These are phyloP conservation scores for Erythrophleum ivorense DNA, from an alignment of 331 rosid species.

Conservation along the genomic window DNA sequence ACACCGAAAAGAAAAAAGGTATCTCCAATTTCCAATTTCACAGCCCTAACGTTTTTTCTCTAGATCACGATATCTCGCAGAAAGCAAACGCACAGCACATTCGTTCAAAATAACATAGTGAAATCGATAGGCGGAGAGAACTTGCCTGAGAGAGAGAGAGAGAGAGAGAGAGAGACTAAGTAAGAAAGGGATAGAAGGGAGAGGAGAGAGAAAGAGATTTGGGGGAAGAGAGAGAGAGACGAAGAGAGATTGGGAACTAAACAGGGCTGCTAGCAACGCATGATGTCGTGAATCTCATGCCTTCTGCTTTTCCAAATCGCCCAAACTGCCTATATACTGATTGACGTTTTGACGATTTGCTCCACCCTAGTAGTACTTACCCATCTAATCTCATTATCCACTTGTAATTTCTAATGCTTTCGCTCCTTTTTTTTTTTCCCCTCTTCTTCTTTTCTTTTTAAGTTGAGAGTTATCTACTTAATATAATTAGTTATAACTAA, in stretches of 20 bases:
- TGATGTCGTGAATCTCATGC: slow-evolving; percentile 28
- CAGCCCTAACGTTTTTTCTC: slow-evolving; percentile 34
- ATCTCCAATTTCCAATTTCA: slow-evolving; percentile 18
- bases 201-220: not conserved
- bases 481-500: too few relatives aligned
- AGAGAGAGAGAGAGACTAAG: not conserved
- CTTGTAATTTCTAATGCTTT: not conserved
- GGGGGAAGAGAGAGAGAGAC: not conserved
- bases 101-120: slow-evolving; percentile 11
- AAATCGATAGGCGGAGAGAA: slow-evolving; percentile 27
- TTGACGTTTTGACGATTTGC: not conserved
- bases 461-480: too few relatives aligned
- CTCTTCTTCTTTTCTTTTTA: too few relatives aligned
- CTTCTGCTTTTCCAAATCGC: not conserved
- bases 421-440: not conserved
- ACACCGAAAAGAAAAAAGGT: slow-evolving; percentile 8
- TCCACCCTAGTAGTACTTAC: not conserved
- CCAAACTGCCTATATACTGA: not conserved
- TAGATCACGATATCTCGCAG: slow-evolving; percentile 34
- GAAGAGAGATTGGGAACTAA: not conserved
- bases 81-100: slow-evolving; percentile 34
- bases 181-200: slow-evolving; percentile 35
- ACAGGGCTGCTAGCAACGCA: slow-evolving; percentile 25
- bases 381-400: not conserved
- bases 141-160: slow-evolving; percentile 20